Evolutionary conservation across 2,329 filamentous ascomycete genomes (phyloP), one percentile per base, ranked within the genome.

Genomic region (Exophiala oligosperma): DNA sequence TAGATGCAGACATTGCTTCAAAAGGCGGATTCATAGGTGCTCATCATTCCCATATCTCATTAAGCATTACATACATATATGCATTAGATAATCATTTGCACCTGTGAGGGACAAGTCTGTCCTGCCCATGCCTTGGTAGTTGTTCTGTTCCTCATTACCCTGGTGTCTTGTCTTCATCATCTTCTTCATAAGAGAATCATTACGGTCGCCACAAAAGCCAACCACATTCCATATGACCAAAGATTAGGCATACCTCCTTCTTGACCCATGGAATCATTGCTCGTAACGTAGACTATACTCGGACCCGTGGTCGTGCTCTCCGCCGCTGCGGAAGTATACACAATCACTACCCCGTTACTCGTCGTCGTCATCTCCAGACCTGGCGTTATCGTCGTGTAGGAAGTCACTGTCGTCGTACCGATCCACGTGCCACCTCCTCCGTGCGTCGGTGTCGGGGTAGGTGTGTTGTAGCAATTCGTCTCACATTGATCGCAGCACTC

Each of bases 401-500:
- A 62, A 7, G 62, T 64, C 21, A 60, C 59, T 32, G 62, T 64
- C 23, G 60, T 62, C 1, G 59, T 62, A 5, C 62, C 62, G 17
- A 60, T 40, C 43, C 40, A 43, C 2, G 9, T 21, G 17, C 47
- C 51, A 14, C 43, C 44, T 7, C 23, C 38, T 2, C 23, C 26
- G 12, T 17, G 23, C n/a, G 49, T 32, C 32, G 38, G 14, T 26
- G 47, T 41, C 12, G 52, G 21, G 14, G 52, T 50, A 3, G 55
- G 55, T 9, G 52, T 49, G 8, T 56, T 56, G 37, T 56, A 49
- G 44, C 61, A 63, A 28, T 60, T 55, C 37, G 49, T 56, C n/a
- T 60, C 50, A 44, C 62, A 64, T 52, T 62, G 59, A 37, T 64
- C 59, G 52, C 62, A 64, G 43, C 62, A 64, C 54, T 57, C 57